Base-by-base conservation (phyloP, 148 eudicot species). In the Amaranthus hypochondriacus region DNA sequence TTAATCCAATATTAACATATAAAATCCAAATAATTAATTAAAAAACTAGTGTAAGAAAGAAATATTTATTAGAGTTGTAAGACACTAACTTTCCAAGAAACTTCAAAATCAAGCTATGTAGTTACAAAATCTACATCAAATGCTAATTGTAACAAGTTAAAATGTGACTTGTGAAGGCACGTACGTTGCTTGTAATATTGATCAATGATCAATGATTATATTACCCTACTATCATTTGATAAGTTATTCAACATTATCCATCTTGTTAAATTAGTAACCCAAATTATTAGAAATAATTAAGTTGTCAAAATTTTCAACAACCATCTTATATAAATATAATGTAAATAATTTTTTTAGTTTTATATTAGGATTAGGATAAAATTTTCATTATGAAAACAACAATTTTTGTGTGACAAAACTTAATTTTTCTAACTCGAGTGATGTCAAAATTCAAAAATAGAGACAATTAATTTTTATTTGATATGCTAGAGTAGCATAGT, bases 161-260 rank as follows among this genome's bases (percentile, higher is more conserved):
- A 66, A 21, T 53, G 56, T 69, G 58, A 69, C 51, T 56, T 44
- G 67, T 4, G 18, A 13, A 56, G 10, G 49, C 62, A 56, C 6
- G 15, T 13, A 70, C 39, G 47, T 72, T 72, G 67, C 75, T 59
- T 72, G 75, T 63, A 61, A 61, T 48, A 49, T 59, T 50, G 48
- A 48, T 60, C 46, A 49, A 60, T 50, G 48, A 48, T 60, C 46
- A 49, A 60, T 10, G 3, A 47, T 28, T 58, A 56, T 71, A n/a
- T 4, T 44, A 56, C n/a, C 50, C 51, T 56, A 52, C 51, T 56
- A 52, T 70, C 50, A 70, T 70, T 70, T 57, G 42, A 44, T 5
- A 48, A 28, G 39, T 28, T 28, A 28, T 28, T 28, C 39, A 28
- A 28, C 39, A 28, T 28, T 28, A 28, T 28, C 39, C 39, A 28